phyloP scores from a whole-genome alignment of 176 grass and related monocot species.

The Oryza rufipogon region DNA sequence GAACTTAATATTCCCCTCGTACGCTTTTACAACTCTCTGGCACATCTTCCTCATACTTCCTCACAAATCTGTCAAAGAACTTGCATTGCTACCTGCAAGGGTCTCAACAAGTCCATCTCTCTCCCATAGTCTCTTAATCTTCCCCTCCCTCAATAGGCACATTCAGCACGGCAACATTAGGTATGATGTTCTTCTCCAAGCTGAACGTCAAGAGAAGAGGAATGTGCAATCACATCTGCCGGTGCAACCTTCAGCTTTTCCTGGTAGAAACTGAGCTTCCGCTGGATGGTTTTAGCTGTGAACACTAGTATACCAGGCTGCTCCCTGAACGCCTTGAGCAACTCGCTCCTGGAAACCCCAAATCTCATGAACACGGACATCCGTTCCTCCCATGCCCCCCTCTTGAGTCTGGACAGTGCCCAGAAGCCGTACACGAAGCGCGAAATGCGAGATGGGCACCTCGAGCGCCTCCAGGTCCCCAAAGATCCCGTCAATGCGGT shows the following conservation, averaged over 20 bases:
- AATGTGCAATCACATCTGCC: not conserved
- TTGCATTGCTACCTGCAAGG: not conserved
- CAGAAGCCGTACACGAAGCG: not conserved
- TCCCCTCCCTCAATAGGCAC: conserved; percentile 27
- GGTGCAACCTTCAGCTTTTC: conserved; percentile 7
- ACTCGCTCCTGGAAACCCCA: not conserved
- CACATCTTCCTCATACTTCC: not conserved
- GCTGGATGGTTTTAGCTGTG: not conserved
- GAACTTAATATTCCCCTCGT: conserved; percentile 25
- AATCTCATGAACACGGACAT: not conserved
- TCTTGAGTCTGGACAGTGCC: not conserved
- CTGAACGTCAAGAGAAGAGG: conserved; percentile 30
- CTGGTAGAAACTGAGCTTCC: conserved; percentile 26
- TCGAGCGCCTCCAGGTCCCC: not conserved
- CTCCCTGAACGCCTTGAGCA: not conserved
- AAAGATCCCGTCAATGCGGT: not conserved
- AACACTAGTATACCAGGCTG: not conserved
- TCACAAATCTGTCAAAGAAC: conserved; percentile 14
- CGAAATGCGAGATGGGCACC: not conserved
- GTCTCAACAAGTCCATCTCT: not conserved
- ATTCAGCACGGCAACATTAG: conserved; percentile 36
- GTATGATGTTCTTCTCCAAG: conserved; percentile 43
- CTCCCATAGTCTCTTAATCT: not conserved
- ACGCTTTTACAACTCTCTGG: conserved; percentile 29
- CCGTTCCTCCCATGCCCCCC: not conserved